These are phyloP conservation scores for Trifolium fragiferum DNA, from an alignment of 306 rosid genomes.

Conservation along the genomic window DNA sequence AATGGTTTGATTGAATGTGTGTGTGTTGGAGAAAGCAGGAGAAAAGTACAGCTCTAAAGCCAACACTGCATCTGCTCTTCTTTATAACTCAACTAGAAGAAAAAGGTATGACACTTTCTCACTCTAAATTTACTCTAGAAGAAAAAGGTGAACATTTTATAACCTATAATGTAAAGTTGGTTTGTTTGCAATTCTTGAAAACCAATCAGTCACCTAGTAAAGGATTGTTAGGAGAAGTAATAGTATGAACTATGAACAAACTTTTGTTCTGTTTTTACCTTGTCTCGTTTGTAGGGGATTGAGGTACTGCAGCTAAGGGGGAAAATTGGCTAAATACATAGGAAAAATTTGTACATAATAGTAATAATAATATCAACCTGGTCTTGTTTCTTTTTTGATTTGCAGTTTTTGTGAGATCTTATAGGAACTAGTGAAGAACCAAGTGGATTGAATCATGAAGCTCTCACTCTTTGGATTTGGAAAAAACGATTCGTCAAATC, in stretches of 20 bases:
- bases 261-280: neutral
- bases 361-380: neutral
- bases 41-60: neutral
- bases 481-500: neutral
- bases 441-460: slow-evolving; percentile 2
- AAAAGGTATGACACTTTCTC: neutral
- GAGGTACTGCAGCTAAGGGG: neutral
- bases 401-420: neutral
- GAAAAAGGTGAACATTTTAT: neutral
- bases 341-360: neutral
- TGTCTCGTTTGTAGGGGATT: neutral
- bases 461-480: slow-evolving; percentile 3
- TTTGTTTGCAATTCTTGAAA: neutral
- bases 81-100: neutral
- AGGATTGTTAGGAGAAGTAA: neutral
- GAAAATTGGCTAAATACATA: too few relatives aligned
- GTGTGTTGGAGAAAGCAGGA: neutral
- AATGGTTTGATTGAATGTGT: neutral
- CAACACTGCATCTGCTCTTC: neutral
- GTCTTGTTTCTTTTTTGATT: neutral
- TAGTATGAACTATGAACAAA: neutral
- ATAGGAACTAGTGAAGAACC: neutral
- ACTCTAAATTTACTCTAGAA: neutral
- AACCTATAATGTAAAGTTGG: neutral
- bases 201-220: neutral